phyloP scores from a whole-genome alignment of 2,329 filamentous ascomycete species.

The Achaetomium macrosporum region DNA sequence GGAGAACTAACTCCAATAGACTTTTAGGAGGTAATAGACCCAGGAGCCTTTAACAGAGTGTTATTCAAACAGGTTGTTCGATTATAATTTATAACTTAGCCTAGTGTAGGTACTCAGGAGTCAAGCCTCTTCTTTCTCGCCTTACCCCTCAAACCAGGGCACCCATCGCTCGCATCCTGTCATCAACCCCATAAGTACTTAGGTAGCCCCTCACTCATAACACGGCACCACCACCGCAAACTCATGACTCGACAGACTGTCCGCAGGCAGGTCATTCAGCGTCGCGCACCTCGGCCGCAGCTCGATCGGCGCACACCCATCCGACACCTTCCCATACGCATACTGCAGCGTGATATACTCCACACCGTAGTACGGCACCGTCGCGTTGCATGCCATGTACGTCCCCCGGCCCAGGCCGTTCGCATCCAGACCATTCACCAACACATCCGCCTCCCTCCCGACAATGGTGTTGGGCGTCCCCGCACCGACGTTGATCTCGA shows the following conservation, averaged over 20 bases:
- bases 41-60: too few relatives aligned
- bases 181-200: too few relatives aligned
- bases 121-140: too few relatives aligned
- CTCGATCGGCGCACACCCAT: constrained; percentile 37
- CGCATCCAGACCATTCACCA: too few relatives aligned
- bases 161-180: too few relatives aligned
- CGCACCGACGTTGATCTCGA: constrained; percentile 33
- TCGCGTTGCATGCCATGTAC: constrained; percentile 40
- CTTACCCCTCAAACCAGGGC: too few relatives aligned
- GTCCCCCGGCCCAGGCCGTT: constrained; percentile 27
- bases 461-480: constrained; percentile 35
- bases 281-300: constrained; percentile 40
- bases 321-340: constrained; percentile 31
- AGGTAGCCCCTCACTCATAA: constrained; percentile 2
- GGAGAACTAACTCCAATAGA: too few relatives aligned
- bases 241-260: constrained; percentile 35
- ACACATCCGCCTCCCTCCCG: too few relatives aligned
- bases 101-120: too few relatives aligned
- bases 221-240: constrained; percentile 35
- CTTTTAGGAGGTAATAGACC: too few relatives aligned
- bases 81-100: too few relatives aligned
- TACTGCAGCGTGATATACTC: constrained; percentile 37
- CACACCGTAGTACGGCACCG: constrained; percentile 37
- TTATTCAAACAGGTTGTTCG: too few relatives aligned
- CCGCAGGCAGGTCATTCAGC: constrained; percentile 33